Evolutionary conservation across 495 filamentous ascomycete species (phyloP).

Genomic region (Aspergillus baeticus): DNA sequence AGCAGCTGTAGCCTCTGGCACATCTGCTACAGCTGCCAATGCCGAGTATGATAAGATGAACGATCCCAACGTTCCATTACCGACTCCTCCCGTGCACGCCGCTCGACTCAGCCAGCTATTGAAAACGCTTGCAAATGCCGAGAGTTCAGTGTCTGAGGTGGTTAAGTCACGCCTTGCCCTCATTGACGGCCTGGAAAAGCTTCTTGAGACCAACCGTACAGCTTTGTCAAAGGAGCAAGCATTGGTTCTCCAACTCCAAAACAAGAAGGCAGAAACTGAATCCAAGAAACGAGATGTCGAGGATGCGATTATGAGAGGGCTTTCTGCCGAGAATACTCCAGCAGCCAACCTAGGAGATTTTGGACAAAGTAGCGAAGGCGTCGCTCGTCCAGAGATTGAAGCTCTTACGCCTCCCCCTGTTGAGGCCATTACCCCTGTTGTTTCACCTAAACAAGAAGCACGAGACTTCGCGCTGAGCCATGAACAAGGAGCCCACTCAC

Average conservation of each 20-base stretch:
- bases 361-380: slow-evolving; percentile 44
- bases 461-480: slow-evolving; percentile 22
- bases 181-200: slow-evolving; percentile 76
- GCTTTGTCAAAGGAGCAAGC: slow-evolving; percentile 67
- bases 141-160: slow-evolving; percentile 83
- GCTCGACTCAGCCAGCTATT: slow-evolving; percentile 84
- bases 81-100: slow-evolving; percentile 84
- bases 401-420: slow-evolving; percentile 75
- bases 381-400: slow-evolving; percentile 74
- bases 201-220: slow-evolving; percentile 71
- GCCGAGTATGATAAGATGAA: slow-evolving; percentile 79
- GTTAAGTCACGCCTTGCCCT: slow-evolving; percentile 82
- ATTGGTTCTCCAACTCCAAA: slow-evolving; percentile 55
- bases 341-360: slow-evolving; percentile 40
- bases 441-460: slow-evolving; percentile 39
- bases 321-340: slow-evolving; percentile 51
- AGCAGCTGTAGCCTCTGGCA: slow-evolving; percentile 58
- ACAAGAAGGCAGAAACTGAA: slow-evolving; percentile 66
- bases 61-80: slow-evolving; percentile 61
- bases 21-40: slow-evolving; percentile 64
- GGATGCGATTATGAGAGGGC: slow-evolving; percentile 78
- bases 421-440: slow-evolving; percentile 46
- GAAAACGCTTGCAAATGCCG: slow-evolving; percentile 85
- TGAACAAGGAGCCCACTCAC: slow-evolving; percentile 25
- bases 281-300: slow-evolving; percentile 82